phyloP scores from a whole-genome alignment of 306 rosid genomes.

The Sesbania bispinosa region DNA sequence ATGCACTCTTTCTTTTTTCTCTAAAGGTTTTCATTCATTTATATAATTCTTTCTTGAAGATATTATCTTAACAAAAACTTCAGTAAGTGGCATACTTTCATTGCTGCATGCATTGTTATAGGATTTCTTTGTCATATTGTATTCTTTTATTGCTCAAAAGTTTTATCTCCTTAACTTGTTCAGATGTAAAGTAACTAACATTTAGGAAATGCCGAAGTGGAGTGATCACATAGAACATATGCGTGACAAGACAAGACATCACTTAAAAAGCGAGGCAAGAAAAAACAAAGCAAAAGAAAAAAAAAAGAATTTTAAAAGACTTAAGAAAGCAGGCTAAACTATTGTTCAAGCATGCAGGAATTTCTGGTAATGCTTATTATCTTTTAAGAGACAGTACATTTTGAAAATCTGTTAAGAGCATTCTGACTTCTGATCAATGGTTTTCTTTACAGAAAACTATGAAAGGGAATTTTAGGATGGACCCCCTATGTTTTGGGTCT shows the following conservation, averaged over 20 bases:
- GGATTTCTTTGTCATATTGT: neutral
- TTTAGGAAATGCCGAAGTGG: constrained; percentile 2
- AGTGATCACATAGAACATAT: neutral
- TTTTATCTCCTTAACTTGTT: constrained; percentile 6
- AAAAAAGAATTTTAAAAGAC: too few relatives aligned
- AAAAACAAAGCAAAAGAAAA: constrained; percentile 4
- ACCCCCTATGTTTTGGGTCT: too few relatives aligned
- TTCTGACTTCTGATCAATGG: too few relatives aligned
- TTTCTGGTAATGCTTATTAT: too few relatives aligned
- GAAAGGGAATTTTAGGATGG: too few relatives aligned
- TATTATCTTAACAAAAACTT: constrained; percentile 16
- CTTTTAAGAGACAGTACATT: too few relatives aligned
- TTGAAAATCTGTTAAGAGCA: too few relatives aligned
- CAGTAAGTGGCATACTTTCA: neutral
- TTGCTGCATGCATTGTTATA: too few relatives aligned
- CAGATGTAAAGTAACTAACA: neutral
- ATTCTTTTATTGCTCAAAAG: constrained; percentile 6
- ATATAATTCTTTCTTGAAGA: constrained; percentile 10
- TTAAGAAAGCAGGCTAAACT: too few relatives aligned
- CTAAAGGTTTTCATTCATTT: constrained; percentile 3
- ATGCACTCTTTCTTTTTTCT: constrained; percentile 25
- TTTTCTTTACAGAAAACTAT: too few relatives aligned
- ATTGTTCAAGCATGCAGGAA: too few relatives aligned
- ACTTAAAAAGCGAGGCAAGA: constrained; percentile 9
- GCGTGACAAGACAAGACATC: constrained; percentile 14